Evolutionary conservation across 352 stramenopile species (phyloP).

Genomic region (Aphanomyces astaci): DNA sequence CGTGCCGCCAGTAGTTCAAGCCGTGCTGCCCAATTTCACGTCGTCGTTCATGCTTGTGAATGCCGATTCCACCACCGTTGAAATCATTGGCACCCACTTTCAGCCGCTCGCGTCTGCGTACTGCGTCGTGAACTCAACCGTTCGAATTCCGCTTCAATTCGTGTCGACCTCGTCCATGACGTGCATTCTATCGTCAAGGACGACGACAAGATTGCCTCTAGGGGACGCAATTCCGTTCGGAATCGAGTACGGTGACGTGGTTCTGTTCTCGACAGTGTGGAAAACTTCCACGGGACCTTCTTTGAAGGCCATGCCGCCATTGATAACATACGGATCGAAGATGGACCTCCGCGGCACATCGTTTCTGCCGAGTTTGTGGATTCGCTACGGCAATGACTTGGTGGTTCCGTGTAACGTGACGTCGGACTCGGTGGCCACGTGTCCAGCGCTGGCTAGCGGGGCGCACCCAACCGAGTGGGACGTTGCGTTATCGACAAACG

Average conservation of each 20-base stretch:
- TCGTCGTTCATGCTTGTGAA: not conserved
- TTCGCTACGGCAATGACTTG: not conserved
- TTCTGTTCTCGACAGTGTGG: not conserved
- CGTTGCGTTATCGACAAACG: slow-evolving; percentile 5
- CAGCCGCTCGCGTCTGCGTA: not conserved
- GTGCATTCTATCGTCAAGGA: not conserved
- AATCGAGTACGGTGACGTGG: not conserved
- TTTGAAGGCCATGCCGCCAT: not conserved
- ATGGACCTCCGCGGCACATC: not conserved
- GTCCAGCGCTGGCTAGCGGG: not conserved
- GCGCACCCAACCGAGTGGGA: not conserved
- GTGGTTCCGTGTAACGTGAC: not conserved
- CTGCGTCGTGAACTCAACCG: not conserved
- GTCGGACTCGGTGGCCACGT: not conserved
- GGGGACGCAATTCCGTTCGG: not conserved
- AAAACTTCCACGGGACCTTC: not conserved
- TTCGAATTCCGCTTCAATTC: not conserved
- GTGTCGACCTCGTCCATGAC: not conserved
- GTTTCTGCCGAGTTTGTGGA: not conserved
- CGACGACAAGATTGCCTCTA: not conserved
- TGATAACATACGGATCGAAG: not conserved
- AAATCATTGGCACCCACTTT: not conserved
- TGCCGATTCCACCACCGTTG: not conserved
- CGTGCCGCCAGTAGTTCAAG: not conserved
- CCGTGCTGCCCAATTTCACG: not conserved